phyloP scores from a whole-genome alignment of 441 rosid genomes.

The Bruguiera hainesii region DNA sequence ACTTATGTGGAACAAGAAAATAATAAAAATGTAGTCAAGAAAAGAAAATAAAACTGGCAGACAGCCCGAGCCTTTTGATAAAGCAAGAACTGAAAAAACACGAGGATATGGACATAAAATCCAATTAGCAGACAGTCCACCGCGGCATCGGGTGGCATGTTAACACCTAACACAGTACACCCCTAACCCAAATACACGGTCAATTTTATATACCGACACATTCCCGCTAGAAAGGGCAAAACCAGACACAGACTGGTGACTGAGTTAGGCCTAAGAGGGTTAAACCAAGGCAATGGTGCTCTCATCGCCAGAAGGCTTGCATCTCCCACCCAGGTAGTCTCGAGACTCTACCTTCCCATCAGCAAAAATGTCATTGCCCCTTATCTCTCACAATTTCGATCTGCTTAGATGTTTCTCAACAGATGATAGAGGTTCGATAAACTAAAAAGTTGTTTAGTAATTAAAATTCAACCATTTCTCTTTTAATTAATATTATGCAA shows the following conservation, averaged over 20 bases:
- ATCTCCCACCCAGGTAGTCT: constrained; percentile 91
- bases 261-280: constrained; percentile 30
- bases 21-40: no score
- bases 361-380: constrained; percentile 82
- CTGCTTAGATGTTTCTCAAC: constrained; percentile 62
- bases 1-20: no score
- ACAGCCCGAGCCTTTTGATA: constrained; percentile 16
- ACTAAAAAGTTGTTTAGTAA: no score
- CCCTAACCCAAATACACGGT: no score
- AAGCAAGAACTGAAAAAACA: constrained; percentile 25
- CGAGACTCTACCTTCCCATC: constrained; percentile 76
- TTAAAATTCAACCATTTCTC: no score
- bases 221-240: constrained; percentile 32
- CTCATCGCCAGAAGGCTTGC: constrained; percentile 97
- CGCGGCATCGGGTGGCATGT: constrained; percentile 25
- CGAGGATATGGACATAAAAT: constrained; percentile 34
- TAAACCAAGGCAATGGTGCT: constrained; percentile 93
- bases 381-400: constrained; percentile 83
- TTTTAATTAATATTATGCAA: no score
- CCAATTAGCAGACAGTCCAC: constrained; percentile 41
- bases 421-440: constrained; percentile 21
- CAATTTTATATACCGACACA: constrained; percentile 10
- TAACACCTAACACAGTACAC: constrained; percentile 26
- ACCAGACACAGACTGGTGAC: constrained; percentile 25
- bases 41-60: background rate